These are phyloP conservation scores for Moringa oleifera DNA, from an alignment of 345 rosid species.

Conservation along the genomic window DNA sequence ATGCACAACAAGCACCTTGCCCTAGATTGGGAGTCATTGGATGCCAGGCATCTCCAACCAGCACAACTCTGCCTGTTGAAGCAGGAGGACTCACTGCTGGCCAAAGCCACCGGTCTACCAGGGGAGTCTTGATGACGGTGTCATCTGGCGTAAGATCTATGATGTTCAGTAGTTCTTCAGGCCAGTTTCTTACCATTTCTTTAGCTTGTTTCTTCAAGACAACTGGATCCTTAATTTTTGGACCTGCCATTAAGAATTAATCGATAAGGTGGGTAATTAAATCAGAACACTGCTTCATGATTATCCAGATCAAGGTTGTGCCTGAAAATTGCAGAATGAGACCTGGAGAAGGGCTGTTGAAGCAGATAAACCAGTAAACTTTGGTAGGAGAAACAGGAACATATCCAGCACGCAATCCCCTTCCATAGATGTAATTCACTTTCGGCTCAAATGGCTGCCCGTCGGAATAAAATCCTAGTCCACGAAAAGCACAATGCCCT, in stretches of 20 bases:
- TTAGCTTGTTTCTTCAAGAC: constrained; percentile 59
- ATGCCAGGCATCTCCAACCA: constrained; percentile 93
- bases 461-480: constrained; percentile 55
- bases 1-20: constrained; percentile 88
- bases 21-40: constrained; percentile 98
- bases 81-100: constrained; percentile 59
- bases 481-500: constrained; percentile 77
- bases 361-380: constrained; percentile 93
- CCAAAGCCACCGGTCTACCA: constrained; percentile 92
- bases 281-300: too few species aligned
- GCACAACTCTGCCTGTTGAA: constrained; percentile 56
- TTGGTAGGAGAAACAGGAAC: constrained; percentile 75
- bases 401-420: constrained; percentile 79
- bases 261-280: background rate
- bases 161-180: constrained; percentile 49
- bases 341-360: constrained; percentile 83
- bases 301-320: too few species aligned
- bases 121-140: constrained; percentile 63
- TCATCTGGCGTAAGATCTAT: constrained; percentile 67
- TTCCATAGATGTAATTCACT: constrained; percentile 73
- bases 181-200: constrained; percentile 60
- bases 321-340: constrained; percentile 1
- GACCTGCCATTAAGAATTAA: constrained; percentile 37
- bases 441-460: constrained; percentile 69
- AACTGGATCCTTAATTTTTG: constrained; percentile 58